Conservation (phyloP, 139 green algal species). For the Chlorella sp. region DNA sequence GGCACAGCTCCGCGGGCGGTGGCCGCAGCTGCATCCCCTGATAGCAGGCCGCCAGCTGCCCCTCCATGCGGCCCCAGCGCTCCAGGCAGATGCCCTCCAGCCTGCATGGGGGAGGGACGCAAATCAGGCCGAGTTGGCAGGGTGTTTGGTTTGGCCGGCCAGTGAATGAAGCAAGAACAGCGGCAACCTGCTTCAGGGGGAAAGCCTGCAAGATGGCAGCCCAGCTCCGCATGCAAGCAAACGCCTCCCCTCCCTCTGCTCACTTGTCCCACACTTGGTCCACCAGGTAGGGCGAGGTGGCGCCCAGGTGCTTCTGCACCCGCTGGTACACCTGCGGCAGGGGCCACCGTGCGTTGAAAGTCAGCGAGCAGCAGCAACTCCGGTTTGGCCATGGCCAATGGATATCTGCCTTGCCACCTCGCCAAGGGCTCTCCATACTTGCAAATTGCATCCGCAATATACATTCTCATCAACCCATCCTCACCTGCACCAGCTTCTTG, state of each 20-base stretch:
- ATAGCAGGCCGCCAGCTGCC: slow-evolving; percentile 52
- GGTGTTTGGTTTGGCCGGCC: no score
- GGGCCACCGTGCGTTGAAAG: no score
- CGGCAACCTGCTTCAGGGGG: background rate
- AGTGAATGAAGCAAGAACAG: no score
- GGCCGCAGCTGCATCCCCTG: slow-evolving; percentile 30
- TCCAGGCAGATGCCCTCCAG: slow-evolving; percentile 31
- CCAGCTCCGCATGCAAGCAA: no score
- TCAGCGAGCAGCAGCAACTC: no score
- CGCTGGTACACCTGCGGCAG: slow-evolving; percentile 24
- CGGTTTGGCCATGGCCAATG: no score
- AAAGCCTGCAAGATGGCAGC: background rate
- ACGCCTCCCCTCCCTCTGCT: background rate
- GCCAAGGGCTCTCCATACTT: no score
- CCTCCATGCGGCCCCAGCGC: slow-evolving; percentile 38
- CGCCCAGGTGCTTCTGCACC: slow-evolving; percentile 55
- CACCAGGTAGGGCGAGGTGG: slow-evolving; percentile 39
- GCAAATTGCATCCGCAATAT: no score
- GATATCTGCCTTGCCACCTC: no score
- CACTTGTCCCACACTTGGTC: slow-evolving; percentile 48
- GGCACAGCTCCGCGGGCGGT: slow-evolving; percentile 17
- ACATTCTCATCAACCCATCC: no score
- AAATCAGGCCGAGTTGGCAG: no score
- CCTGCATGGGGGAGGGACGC: slow-evolving; percentile 12
- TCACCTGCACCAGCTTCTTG: slow-evolving; percentile 46